These are phyloP conservation scores for Neurospora sp. DNA, from an alignment of 495 filamentous ascomycete species.

Conservation along the genomic window DNA sequence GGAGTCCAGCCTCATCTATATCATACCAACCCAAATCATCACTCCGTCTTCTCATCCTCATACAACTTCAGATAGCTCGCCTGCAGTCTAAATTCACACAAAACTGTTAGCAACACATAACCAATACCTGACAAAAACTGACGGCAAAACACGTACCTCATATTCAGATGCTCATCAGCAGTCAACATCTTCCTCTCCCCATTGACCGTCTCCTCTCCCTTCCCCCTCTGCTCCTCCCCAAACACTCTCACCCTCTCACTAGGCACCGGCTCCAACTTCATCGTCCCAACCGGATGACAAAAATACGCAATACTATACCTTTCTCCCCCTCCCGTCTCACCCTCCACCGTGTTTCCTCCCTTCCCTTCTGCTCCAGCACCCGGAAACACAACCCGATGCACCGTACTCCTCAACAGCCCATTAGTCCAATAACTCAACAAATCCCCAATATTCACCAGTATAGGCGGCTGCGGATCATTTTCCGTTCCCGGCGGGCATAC, in stretches of 20 bases:
- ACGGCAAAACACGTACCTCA: constrained; percentile 18
- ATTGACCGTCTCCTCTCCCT: constrained; percentile 30
- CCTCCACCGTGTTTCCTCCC: constrained; percentile 22
- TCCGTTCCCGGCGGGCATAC: constrained; percentile 45
- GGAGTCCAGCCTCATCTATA: neutral
- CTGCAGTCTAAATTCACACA: constrained; percentile 36
- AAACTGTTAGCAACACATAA: neutral
- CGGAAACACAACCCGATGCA: constrained; percentile 83
- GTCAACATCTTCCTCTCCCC: constrained; percentile 55
- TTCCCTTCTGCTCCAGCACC: neutral
- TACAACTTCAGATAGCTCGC: constrained; percentile 59
- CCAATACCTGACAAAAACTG: no score
- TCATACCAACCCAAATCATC: neutral
- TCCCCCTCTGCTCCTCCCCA: neutral
- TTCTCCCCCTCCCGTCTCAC: constrained; percentile 41
- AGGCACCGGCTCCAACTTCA: constrained; percentile 64
- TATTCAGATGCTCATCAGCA: constrained; percentile 72
- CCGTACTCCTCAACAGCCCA: constrained; percentile 71
- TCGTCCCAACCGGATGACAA: constrained; percentile 70
- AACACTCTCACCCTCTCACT: constrained; percentile 41
- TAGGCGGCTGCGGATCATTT: constrained; percentile 53
- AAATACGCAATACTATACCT: constrained; percentile 88
- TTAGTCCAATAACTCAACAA: constrained; percentile 86
- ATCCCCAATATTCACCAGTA: constrained; percentile 90
- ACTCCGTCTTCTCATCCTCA: constrained; percentile 29